These are phyloP conservation scores for Podospora conica DNA, from an alignment of 495 filamentous ascomycete genomes.

Conservation along the genomic window DNA sequence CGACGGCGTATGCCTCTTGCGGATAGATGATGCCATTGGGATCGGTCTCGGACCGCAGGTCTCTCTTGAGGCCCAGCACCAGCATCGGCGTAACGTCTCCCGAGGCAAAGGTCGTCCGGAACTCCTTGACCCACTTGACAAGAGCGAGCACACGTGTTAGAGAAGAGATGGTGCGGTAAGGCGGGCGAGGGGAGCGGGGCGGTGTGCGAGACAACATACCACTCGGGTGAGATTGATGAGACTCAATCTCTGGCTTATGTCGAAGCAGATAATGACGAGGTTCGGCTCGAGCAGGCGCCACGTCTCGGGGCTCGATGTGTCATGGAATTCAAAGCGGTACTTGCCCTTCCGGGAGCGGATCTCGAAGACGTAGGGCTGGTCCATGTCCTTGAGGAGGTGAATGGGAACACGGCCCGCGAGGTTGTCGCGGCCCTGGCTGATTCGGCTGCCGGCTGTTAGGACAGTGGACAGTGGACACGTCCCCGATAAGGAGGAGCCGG, in stretches of 20 bases:
- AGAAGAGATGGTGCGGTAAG: background rate
- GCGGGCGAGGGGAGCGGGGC: background rate
- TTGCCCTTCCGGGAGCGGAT: slow-evolving; percentile 53
- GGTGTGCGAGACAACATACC: slow-evolving; percentile 36
- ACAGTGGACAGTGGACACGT: too few relatives aligned
- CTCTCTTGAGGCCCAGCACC: slow-evolving; percentile 75
- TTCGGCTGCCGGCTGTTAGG: slow-evolving; percentile 32
- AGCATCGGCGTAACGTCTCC: slow-evolving; percentile 61
- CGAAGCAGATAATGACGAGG: slow-evolving; percentile 74
- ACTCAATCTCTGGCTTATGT: slow-evolving; percentile 61
- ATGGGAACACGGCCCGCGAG: slow-evolving; percentile 36
- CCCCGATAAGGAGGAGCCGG: background rate
- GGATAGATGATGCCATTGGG: slow-evolving; percentile 66
- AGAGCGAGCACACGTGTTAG: slow-evolving; percentile 13
- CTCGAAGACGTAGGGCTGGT: slow-evolving; percentile 81
- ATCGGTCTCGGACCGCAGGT: slow-evolving; percentile 59
- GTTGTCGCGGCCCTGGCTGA: slow-evolving; percentile 39
- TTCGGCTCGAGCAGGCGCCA: slow-evolving; percentile 69
- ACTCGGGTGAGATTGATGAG: slow-evolving; percentile 55
- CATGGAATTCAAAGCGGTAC: slow-evolving; percentile 72
- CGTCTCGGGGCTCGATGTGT: slow-evolving; percentile 67
- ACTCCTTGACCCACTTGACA: slow-evolving; percentile 61
- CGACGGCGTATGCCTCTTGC: slow-evolving; percentile 65
- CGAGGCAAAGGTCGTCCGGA: slow-evolving; percentile 55
- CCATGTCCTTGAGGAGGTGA: slow-evolving; percentile 59